Base-by-base conservation (phyloP, 306 rosid genomes). In the Begonia masoniana region DNA sequence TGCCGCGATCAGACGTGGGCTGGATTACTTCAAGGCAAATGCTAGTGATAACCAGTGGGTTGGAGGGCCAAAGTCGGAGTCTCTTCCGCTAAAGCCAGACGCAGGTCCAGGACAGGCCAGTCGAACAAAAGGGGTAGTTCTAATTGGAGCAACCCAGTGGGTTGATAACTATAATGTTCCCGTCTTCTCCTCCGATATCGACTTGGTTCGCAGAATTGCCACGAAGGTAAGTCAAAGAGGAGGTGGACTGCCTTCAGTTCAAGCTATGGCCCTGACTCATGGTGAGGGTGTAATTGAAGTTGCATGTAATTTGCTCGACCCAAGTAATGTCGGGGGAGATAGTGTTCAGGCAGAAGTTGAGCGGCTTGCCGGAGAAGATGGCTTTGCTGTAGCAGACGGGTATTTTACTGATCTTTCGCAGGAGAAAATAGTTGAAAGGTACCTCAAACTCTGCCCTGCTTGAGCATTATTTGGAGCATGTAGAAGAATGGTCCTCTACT, bases 1-100 rank as follows among this genome's bases (percentile, higher is more conserved):
- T 39, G 94, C 79, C 52, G 62, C 77, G 45, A 70, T 91, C 66
- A 67, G 94, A 83, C 77, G 96, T 73, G 71, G 47, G 47, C 66
- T 86, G 47, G 96, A 94, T 36, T 91, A 85, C 59, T 85, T 91
- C 74, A 91, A 75, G 64, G 94, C 97, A 12, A 91, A 78, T 63
- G 74, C 78, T 15, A 46, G 57, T 1, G 87, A 73, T 54, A 70
- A 70, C 57, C 80, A 68, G 49, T 85, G 97, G 97, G 61, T 48
- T 39, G 94, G 94, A 45, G 75, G 82, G 3, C 72, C 58, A 10
- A 67, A 71, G 51, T 59, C 76, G 4, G 71, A 77, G 50, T 42
- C 60, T 58, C 62, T 91, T 62, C 55, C 73, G 0, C 62, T 91
- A 48, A 75, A 69, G 55, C 88, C 91, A 23, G 87, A 89, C 51